Evolutionary conservation across 306 rosid species (phyloP).

Genomic region (Rosa persica): DNA sequence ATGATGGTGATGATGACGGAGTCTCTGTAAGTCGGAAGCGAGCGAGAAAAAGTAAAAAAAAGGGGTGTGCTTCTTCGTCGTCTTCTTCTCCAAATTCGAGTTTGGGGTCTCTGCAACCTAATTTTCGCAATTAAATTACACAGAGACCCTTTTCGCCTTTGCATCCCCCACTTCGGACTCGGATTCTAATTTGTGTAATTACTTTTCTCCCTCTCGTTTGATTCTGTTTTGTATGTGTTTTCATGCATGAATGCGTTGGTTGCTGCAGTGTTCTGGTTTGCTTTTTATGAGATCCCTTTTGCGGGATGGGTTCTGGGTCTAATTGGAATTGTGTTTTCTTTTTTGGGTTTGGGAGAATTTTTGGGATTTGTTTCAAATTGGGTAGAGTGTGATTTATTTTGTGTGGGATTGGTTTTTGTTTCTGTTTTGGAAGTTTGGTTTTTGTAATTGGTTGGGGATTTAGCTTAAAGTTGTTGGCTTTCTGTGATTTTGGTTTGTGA

Average conservation of each 20-base stretch:
- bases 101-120: constrained; percentile 8
- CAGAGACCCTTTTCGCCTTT: constrained; percentile 11
- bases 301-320: not conserved
- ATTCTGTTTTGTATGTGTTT: not conserved
- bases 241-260: not conserved
- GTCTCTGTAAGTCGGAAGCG: not conserved
- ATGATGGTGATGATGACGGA: not conserved
- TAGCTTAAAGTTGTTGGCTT: not conserved
- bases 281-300: not conserved
- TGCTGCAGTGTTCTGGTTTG: not conserved
- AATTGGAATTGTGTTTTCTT: not conserved
- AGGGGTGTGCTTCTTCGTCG: not conserved
- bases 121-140: not conserved
- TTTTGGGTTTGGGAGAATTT: constrained; percentile 7
- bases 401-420: not conserved
- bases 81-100: constrained; percentile 1
- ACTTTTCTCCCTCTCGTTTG: not conserved
- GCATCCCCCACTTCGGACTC: not conserved
- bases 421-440: not conserved
- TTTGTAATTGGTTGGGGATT: not conserved
- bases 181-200: not conserved
- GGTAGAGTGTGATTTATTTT: not conserved
- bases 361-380: not conserved
- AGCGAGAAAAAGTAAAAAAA: not conserved
- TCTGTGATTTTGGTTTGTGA: not conserved